Evolutionary conservation across 768 basidiomycete genomes (phyloP), one percentile per base, ranked within the genome.

Genomic region (Russula foetens): DNA sequence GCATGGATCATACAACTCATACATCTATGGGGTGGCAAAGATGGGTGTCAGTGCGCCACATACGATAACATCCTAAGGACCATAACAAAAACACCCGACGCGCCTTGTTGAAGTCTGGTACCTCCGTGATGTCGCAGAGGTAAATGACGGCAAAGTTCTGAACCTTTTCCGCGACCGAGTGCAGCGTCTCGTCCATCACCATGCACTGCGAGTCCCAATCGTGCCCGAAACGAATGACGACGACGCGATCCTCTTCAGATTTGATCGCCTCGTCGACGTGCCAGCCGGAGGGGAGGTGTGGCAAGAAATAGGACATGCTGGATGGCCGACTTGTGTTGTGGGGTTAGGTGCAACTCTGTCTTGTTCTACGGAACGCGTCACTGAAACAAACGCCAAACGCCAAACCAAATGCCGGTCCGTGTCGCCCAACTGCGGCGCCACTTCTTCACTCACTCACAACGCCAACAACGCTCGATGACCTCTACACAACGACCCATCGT

Each of bases 221-320:
- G 70, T 93, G 90, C 0, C 95, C 96, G 70, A 98, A 98, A 4
- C 95, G 86, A 49, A 98, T 86, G 55, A 93, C 90, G 26, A 98
- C 96, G 35, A 97, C 83, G 45, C 97, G 82, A 69, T 97, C 93
- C 72, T 99, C 97, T 73, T 99, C 97, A 0, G 92, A 95, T 66
- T 97, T 92, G 73, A 99, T 98, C 8, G 97, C 93, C 71, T 98
- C 95, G 70, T 99, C 97, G 62, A 99, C 97, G 71, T 99, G 97
- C 96, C 96, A 98, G 41, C 94, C 92, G 67, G 90, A 90, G 0
- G 87, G 89, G 4, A 94, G 79, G 68, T 93, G 90, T 0, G 90
- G 89, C 14, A 93, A 82, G 70, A 92, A 92, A 73, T 92, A 93
- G 15, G 91, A 92, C 91, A 94, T 93, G 57, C 45, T 63, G 44